Evolutionary conservation across 441 rosid species (phyloP).

Genomic region (Flueggea neowawraea): DNA sequence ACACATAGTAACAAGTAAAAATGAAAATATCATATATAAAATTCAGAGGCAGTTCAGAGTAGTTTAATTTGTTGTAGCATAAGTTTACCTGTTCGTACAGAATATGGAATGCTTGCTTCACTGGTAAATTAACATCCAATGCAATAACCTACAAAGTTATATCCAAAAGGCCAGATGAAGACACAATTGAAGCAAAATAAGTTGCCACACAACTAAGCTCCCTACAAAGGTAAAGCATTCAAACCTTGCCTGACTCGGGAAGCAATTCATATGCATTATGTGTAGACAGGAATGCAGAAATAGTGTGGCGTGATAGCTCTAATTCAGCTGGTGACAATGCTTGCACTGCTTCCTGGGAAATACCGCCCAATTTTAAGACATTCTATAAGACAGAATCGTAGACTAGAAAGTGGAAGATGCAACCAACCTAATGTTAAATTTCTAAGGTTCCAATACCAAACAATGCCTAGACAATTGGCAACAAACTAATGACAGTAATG

Average conservation of each 20-base stretch:
- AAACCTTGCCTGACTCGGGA: slow-evolving; percentile 84
- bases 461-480: too few species aligned
- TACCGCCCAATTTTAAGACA: slow-evolving; percentile 5
- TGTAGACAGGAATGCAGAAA: slow-evolving; percentile 43
- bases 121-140: slow-evolving; percentile 60
- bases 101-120: slow-evolving; percentile 69
- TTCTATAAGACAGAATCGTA: background rate
- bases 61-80: background rate
- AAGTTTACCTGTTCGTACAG: slow-evolving; percentile 57
- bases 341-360: slow-evolving; percentile 25
- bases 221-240: slow-evolving; percentile 29
- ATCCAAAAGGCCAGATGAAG: background rate
- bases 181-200: slow-evolving; percentile 1
- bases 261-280: slow-evolving; percentile 67
- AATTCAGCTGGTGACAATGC: slow-evolving; percentile 42
- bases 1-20: background rate
- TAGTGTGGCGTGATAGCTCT: slow-evolving; percentile 45
- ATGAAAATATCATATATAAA: background rate
- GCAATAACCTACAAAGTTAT: slow-evolving; percentile 45
- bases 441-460: too few species aligned
- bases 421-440: background rate
- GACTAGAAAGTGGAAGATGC: background rate
- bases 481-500: too few species aligned
- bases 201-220: slow-evolving; percentile 9
- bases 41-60: background rate